These are phyloP conservation scores for Leishmania arabica DNA, from an alignment of 208 protist genomes.

Conservation along the genomic window DNA sequence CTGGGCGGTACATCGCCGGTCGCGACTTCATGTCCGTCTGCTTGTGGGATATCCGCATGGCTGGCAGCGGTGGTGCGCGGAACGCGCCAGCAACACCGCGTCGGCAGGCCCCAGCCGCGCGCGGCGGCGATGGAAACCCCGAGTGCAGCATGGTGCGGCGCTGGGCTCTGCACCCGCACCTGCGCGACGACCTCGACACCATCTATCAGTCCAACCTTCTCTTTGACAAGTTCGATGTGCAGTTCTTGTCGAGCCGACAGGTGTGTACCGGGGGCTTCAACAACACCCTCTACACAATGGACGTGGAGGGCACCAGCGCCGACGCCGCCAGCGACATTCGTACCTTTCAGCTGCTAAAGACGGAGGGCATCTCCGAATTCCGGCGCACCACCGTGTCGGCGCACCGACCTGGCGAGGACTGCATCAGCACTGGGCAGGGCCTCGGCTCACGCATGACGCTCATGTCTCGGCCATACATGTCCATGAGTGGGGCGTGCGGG, in stretches of 20 bases:
- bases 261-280: slow-evolving; percentile 81
- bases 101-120: background rate
- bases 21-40: slow-evolving; percentile 82
- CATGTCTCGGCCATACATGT: slow-evolving; percentile 56
- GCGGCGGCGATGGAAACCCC: background rate
- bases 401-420: slow-evolving; percentile 16
- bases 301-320: slow-evolving; percentile 37
- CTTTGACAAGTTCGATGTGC: slow-evolving; percentile 72
- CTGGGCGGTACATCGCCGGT: slow-evolving; percentile 77
- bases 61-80: slow-evolving; percentile 20
- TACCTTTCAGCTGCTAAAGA: slow-evolving; percentile 53
- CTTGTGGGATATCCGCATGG: slow-evolving; percentile 83
- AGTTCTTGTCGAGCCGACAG: slow-evolving; percentile 63
- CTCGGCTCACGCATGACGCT: slow-evolving; percentile 60
- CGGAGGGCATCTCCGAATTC: slow-evolving; percentile 39
- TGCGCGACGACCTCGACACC: slow-evolving; percentile 61
- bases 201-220: slow-evolving; percentile 70
- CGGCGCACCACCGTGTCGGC: slow-evolving; percentile 34
- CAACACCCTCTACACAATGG: slow-evolving; percentile 69
- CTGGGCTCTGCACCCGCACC: slow-evolving; percentile 80
- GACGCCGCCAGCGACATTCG: slow-evolving; percentile 30
- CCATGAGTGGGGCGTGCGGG: slow-evolving; percentile 53
- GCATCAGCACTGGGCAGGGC: slow-evolving; percentile 22
- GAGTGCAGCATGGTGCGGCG: slow-evolving; percentile 49
- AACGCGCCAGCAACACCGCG: slow-evolving; percentile 31